phyloP scores from a whole-genome alignment of 352 stramenopile species.

The Globisporangium acanthophoron region DNA sequence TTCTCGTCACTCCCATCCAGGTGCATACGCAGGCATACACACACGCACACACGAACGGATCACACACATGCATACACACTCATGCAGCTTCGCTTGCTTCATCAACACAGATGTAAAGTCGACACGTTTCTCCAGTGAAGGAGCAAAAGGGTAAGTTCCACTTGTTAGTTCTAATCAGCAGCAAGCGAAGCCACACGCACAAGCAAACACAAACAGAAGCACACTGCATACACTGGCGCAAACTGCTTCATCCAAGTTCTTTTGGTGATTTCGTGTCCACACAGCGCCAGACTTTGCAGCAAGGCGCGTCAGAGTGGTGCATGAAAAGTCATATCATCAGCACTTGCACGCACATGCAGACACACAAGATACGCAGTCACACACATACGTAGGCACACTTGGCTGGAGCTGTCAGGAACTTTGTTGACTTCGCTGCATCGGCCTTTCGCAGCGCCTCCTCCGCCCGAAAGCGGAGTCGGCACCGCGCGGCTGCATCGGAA shows the following conservation, averaged over 20 bases:
- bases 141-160: constrained; percentile 82
- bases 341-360: constrained; percentile 19
- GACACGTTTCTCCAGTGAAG: constrained; percentile 66
- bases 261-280: constrained; percentile 64
- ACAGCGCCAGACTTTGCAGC: constrained; percentile 27
- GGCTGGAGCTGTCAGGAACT: constrained; percentile 59
- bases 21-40: not conserved
- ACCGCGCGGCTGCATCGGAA: constrained; percentile 29
- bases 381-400: constrained; percentile 15
- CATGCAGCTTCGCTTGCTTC: constrained; percentile 42
- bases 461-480: not conserved
- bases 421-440: constrained; percentile 66
- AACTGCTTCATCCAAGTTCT: constrained; percentile 50
- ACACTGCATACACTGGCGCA: constrained; percentile 4
- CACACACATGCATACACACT: constrained; percentile 17
- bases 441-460: constrained; percentile 22
- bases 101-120: constrained; percentile 90
- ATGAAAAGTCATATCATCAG: constrained; percentile 86
- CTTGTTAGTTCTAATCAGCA: constrained; percentile 66
- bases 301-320: constrained; percentile 74
- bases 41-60: constrained; percentile 8
- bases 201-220: constrained; percentile 11
- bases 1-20: constrained; percentile 57
- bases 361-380: constrained; percentile 14
- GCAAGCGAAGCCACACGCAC: constrained; percentile 16